These are phyloP conservation scores for Penicillium verhagenii DNA, from an alignment of 495 filamentous ascomycete genomes.

Conservation along the genomic window DNA sequence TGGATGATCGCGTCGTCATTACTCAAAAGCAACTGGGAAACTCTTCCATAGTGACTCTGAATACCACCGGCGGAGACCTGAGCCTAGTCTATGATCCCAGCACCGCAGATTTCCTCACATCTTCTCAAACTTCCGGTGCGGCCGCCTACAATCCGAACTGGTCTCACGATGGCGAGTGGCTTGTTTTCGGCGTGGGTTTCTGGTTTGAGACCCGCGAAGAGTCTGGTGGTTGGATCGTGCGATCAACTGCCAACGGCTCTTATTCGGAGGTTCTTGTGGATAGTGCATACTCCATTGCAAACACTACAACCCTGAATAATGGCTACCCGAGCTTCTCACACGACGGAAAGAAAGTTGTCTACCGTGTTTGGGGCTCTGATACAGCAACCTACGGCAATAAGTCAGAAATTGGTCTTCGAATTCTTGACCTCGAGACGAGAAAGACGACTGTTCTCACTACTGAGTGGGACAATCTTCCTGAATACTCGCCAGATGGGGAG, in stretches of 20 bases:
- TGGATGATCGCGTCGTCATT: slow-evolving; percentile 21
- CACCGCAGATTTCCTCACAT: slow-evolving; percentile 6
- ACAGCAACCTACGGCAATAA: slow-evolving; percentile 15
- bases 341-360: slow-evolving; percentile 31
- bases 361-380: slow-evolving; percentile 28
- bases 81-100: slow-evolving; percentile 13
- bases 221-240: slow-evolving; percentile 24
- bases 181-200: slow-evolving; percentile 31
- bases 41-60: slow-evolving; percentile 23
- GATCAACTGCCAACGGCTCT: slow-evolving; percentile 23
- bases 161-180: slow-evolving; percentile 29
- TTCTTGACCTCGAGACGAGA: slow-evolving; percentile 27
- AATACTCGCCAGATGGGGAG: slow-evolving; percentile 30
- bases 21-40: slow-evolving; percentile 31
- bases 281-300: slow-evolving; percentile 9
- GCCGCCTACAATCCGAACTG: slow-evolving; percentile 30
- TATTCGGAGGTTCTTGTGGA: slow-evolving; percentile 22
- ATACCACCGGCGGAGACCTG: slow-evolving; percentile 11
- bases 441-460: slow-evolving; percentile 25
- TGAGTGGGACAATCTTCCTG: slow-evolving; percentile 31
- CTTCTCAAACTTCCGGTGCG: slow-evolving; percentile 10
- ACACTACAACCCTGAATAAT: slow-evolving; percentile 20
- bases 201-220: slow-evolving; percentile 30
- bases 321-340: slow-evolving; percentile 32
- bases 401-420: slow-evolving; percentile 25